Conservation (phyloP, 257 asterid species). For the Eustoma russellianum region DNA sequence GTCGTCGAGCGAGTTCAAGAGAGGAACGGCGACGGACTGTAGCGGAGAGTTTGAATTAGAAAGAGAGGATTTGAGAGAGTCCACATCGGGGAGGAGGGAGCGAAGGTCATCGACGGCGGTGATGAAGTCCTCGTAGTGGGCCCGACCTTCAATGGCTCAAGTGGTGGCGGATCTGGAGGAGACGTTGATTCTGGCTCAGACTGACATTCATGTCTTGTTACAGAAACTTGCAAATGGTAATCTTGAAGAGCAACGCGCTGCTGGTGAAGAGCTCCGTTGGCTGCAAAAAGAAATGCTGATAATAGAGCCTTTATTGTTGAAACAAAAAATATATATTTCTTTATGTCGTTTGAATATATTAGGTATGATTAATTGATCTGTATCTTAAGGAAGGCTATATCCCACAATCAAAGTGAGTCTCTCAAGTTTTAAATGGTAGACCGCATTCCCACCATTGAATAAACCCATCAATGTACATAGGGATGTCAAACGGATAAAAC, state of each 20-base stretch:
- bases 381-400: too few species aligned
- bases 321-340: too few species aligned
- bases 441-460: too few species aligned
- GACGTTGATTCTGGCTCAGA: too few species aligned
- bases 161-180: too few species aligned
- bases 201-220: slow-evolving; percentile 22
- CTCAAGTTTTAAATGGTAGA: too few species aligned
- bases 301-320: slow-evolving; percentile 81
- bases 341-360: too few species aligned
- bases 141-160: too few species aligned
- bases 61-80: slow-evolving; percentile 75
- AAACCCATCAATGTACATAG: too few species aligned
- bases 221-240: slow-evolving; percentile 63
- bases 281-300: slow-evolving; percentile 53
- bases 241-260: slow-evolving; percentile 75
- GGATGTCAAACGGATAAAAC: too few species aligned
- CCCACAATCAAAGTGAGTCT: too few species aligned
- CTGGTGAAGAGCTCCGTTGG: slow-evolving; percentile 99
- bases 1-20: slow-evolving; percentile 60
- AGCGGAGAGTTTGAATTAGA: slow-evolving; percentile 61
- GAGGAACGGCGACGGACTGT: slow-evolving; percentile 79
- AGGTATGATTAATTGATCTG: too few species aligned
- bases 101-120: slow-evolving; percentile 95
- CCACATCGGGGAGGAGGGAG: slow-evolving; percentile 88
- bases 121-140: slow-evolving; percentile 97